These are phyloP conservation scores for Bonia amplexicaulis DNA, from an alignment of 176 grass and related monocot genomes.

Conservation along the genomic window DNA sequence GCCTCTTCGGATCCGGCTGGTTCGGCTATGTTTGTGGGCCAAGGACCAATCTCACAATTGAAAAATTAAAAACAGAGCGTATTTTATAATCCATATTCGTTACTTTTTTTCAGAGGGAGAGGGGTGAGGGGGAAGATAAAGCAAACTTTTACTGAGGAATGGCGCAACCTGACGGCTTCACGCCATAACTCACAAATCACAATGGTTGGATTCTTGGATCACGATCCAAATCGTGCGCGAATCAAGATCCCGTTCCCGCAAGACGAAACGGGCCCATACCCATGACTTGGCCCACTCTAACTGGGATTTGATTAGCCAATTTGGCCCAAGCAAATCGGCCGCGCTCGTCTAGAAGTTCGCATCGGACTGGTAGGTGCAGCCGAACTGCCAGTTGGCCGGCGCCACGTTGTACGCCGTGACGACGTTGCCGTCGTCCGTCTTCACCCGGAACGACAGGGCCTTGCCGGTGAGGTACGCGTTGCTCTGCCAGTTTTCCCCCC, in stretches of 20 bases:
- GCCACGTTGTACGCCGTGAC: constrained; percentile 27
- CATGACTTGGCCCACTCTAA: background rate
- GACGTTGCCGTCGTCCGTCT: constrained; percentile 39
- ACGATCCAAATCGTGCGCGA: background rate
- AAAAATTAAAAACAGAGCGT: no score
- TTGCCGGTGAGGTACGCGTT: constrained; percentile 40
- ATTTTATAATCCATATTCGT: no score
- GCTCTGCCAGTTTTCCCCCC: constrained; percentile 61
- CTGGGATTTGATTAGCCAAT: background rate
- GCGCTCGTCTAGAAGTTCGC: constrained; percentile 24
- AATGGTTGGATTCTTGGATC: no score
- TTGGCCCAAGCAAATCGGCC: background rate
- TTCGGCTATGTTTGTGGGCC: no score
- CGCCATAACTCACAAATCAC: no score
- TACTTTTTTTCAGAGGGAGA: no score
- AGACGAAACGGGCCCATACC: background rate
- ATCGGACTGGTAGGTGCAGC: constrained; percentile 24
- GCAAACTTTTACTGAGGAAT: background rate
- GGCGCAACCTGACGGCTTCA: no score
- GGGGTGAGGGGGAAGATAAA: no score
- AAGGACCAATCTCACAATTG: no score
- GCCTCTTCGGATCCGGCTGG: no score
- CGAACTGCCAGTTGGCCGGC: constrained; percentile 50
- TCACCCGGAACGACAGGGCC: constrained; percentile 43
- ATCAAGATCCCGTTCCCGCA: background rate